Base-by-base conservation (phyloP, 805 yeast genomes). In the Metahyphopichia silvanorum region DNA sequence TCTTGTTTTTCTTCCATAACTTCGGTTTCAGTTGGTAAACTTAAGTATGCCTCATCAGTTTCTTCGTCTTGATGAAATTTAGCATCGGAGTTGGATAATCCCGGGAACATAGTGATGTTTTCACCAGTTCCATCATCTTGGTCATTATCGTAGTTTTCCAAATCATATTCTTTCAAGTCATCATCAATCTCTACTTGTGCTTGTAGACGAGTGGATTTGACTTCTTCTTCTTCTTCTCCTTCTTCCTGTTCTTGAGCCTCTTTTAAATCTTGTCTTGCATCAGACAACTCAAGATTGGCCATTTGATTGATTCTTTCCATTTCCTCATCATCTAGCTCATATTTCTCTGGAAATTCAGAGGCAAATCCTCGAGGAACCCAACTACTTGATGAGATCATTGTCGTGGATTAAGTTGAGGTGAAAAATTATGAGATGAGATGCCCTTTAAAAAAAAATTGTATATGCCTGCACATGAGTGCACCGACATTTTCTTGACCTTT, bases 311-410 rank as follows among this genome's bases (percentile, higher is more conserved):
- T 88, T 62, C 97, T 76, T 36, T 78, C 91, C 86, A 93, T 81
- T 63, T 93, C 98, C 39, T 76, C 91, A 41, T 93, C 98, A 46
- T 88, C 81, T 34, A 91, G 65, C 45, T 86, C 95, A 49, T 87
- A 88, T 52, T 83, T 77, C 49, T 79, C 86, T 5, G 98, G 98
- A 53, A 82, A 86, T 58, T 89, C 97, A 23, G 94, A 76, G 18
- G 98, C 94, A 58, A 73, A 84, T 4, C 98, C 98, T 51, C 96
- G 77, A 31, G 98, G 97, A 16, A 91, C 96, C 98, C 98, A 93
- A 32, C 81, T 68, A 30, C 93, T 80, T 17, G 97, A 83, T 24
- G 98, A 87, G 43, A 91, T 82, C 96, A 89, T 88, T 28, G 7
- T 45, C 35, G 16, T 38, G 13, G 13, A 11, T n/a, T 23, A 23